These are phyloP conservation scores for Antitrichia curtipendula DNA, from an alignment of 225 moss, liverwort and hornwort genomes.

Conservation along the genomic window DNA sequence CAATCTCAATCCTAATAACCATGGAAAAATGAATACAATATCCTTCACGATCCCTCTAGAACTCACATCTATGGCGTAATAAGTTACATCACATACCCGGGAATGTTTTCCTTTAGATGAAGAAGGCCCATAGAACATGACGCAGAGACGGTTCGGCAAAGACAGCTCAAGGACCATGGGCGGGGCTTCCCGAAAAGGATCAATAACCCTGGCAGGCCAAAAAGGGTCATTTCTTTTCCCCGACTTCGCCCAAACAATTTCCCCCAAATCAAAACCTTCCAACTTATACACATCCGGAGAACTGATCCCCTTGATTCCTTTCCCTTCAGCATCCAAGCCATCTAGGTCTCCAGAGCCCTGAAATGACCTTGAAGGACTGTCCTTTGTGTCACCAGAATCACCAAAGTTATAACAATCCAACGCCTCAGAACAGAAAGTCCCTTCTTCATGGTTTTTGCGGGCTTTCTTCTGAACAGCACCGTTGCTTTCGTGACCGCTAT, in stretches of 20 bases:
- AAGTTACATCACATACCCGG: slow-evolving; percentile 50
- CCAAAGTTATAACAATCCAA: slow-evolving; percentile 13
- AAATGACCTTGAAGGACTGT: slow-evolving; percentile 27
- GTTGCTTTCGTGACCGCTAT: slow-evolving; percentile 5
- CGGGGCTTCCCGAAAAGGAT: slow-evolving; percentile 89
- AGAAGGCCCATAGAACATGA: slow-evolving; percentile 98
- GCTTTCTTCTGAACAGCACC: slow-evolving; percentile 16
- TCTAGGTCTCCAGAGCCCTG: slow-evolving; percentile 47
- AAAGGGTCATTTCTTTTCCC: slow-evolving; percentile 98
- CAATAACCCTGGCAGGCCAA: slow-evolving; percentile 98
- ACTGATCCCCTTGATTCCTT: slow-evolving; percentile 28
- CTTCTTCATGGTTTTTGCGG: slow-evolving; percentile 5
- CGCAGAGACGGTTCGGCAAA: slow-evolving; percentile 76
- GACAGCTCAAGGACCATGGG: slow-evolving; percentile 74
- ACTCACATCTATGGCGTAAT: neutral
- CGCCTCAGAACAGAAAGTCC: neutral
- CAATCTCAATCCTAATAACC: neutral
- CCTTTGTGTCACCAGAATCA: slow-evolving; percentile 20
- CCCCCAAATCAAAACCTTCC: slow-evolving; percentile 88
- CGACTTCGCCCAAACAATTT: slow-evolving; percentile 98
- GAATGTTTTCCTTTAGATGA: slow-evolving; percentile 80
- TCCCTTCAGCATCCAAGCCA: slow-evolving; percentile 52
- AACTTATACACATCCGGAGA: slow-evolving; percentile 50
- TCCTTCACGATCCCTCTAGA: neutral
- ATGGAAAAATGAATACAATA: neutral